Percentiles rank a stretch among this genome's conserved stretches.
Conservation (phyloP, 345 rosid species). For the Dipteronia sinensis region DNA sequence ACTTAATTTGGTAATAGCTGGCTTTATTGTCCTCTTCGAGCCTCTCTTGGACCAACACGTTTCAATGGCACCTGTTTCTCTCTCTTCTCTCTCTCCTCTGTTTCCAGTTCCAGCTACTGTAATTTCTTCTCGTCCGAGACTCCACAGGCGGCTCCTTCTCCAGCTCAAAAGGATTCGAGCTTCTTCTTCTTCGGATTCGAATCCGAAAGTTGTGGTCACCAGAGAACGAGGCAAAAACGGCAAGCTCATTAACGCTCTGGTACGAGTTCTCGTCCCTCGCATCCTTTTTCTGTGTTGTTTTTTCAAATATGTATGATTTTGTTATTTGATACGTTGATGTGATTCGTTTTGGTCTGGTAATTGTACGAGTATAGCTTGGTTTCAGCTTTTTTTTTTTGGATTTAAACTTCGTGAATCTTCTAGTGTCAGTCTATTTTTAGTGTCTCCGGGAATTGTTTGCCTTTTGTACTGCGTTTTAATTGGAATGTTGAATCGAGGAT, state of each 20-base stretch:
- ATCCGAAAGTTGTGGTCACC: slow-evolving; percentile 81
- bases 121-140: slow-evolving; percentile 20
- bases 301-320: not conserved
- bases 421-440: not conserved
- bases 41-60: slow-evolving; percentile 30
- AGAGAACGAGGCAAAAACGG: slow-evolving; percentile 92
- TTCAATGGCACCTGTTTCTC: slow-evolving; percentile 39
- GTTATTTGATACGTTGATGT: not conserved
- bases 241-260: slow-evolving; percentile 80
- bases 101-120: slow-evolving; percentile 21
- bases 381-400: not conserved
- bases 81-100: slow-evolving; percentile 28
- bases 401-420: not conserved
- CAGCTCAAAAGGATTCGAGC: slow-evolving; percentile 22
- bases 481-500: slow-evolving; percentile 11
- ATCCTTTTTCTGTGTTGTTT: not conserved
- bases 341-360: not conserved
- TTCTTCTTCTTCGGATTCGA: slow-evolving; percentile 31
- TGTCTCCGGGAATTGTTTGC: not conserved
- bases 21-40: not conserved
- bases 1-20: slow-evolving; percentile 33
- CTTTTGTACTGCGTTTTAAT: not conserved
- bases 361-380: not conserved
- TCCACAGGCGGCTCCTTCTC: slow-evolving; percentile 23
- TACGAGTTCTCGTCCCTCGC: slow-evolving; percentile 23